Base-by-base conservation (phyloP, 495 filamentous ascomycete species). In the Terfezia boudieri region DNA sequence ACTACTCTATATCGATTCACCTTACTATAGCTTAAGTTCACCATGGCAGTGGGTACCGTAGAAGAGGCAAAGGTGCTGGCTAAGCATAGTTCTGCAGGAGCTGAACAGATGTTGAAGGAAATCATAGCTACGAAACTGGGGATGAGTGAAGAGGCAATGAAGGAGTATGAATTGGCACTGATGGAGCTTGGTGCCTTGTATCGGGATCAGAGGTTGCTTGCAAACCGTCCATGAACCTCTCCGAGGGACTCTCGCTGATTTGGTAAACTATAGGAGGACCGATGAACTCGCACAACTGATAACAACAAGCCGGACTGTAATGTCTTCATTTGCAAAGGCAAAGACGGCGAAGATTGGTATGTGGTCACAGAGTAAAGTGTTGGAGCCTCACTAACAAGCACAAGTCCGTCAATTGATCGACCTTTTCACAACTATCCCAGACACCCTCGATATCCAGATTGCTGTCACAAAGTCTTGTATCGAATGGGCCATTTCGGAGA, bases 261-360 rank as follows among this genome's bases (percentile, higher is more conserved):
- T 36, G 50, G 37, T 17, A 36, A 37, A 36, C 26, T 52, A 9
- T 55, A 78, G 75, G 70, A 85, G 86, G 69, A 71, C 83, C 60
- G 69, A 88, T 61, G 87, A 90, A 67, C 83, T 99, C 51, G 85
- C 90, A 51, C 83, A 86, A 58, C 77, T 99, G 61, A 83, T 99
- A 59, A 86, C 80, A 60, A 81, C 83, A 63, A 94, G 88, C 67
- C 78, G 89, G 60, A 83, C 84, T 60, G 81, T 86, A 23, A 78
- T 99, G 57, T 93, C 88, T 51, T 86, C 84, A 58, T 96, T 96
- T 66, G 89, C 90, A 56, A 94, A 95, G 72, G 92, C 90, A 58
- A 99, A 99, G 79, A 96, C 90, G 20, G 84, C 90, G 43, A 99
- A 99, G 71, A 73, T 99, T 55, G 87, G 90, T 96, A 79, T 63